Evolutionary conservation across 148 eudicot species (phyloP).

Genomic region (Tetragonia tetragonoides): DNA sequence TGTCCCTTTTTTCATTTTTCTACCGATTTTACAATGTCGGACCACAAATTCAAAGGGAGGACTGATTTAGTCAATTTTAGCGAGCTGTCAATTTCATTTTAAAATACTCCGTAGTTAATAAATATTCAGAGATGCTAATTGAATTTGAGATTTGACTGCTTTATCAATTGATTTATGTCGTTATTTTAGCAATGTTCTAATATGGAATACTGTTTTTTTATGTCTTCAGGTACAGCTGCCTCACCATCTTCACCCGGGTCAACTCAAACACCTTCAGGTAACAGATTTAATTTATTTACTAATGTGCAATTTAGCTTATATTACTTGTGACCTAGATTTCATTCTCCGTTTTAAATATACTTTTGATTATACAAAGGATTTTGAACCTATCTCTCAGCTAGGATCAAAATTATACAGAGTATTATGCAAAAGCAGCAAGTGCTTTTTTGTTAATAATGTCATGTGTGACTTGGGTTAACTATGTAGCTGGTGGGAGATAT

Average conservation of each 20-base stretch:
- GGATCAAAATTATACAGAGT: too few species aligned
- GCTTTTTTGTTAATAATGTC: too few species aligned
- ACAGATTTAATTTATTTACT: not conserved
- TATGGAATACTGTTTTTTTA: not conserved
- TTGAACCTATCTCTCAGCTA: too few species aligned
- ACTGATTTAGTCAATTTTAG: too few species aligned
- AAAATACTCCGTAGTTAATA: too few species aligned
- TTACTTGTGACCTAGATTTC: not conserved
- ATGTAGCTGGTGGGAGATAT: not conserved
- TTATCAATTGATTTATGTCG: not conserved
- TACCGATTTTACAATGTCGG: too few species aligned
- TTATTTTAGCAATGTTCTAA: not conserved
- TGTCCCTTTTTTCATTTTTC: too few species aligned
- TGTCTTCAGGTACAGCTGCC: constrained; percentile 15
- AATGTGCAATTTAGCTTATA: not conserved
- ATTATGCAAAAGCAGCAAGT: too few species aligned
- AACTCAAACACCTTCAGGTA: constrained; percentile 25
- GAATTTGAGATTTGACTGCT: not conserved
- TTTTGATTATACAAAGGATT: not conserved
- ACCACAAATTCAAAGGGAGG: too few species aligned
- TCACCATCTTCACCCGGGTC: constrained; percentile 21
- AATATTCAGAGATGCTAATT: not conserved
- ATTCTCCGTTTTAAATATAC: not conserved
- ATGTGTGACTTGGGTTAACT: too few species aligned
- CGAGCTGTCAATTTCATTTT: too few species aligned